Evolutionary conservation across 192 early-diverging fungal species (phyloP).

Genomic region (Backusella mclennaniae): DNA sequence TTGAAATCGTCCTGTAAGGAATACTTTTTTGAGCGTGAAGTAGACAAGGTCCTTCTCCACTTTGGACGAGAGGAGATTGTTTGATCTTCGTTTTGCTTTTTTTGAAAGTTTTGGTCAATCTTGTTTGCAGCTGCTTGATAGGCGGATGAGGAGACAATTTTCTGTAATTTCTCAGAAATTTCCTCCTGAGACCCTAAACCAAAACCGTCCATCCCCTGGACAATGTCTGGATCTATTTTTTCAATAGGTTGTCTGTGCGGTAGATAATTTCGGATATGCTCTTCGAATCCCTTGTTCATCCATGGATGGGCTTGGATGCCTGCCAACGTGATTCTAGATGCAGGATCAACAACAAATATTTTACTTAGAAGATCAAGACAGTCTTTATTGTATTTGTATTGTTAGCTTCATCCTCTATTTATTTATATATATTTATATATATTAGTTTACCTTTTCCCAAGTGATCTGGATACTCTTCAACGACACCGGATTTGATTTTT

Average conservation of each 20-base stretch:
- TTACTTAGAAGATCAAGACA: conserved; percentile 64
- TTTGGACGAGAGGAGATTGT: conserved; percentile 7
- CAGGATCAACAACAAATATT: conserved; percentile 73
- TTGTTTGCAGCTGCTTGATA: conserved; percentile 37
- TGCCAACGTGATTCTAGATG: conserved; percentile 61
- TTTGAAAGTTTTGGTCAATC: conserved; percentile 26
- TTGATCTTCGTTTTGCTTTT: background rate
- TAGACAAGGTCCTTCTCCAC: background rate
- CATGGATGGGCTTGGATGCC: conserved; percentile 74
- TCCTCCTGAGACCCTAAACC: conserved; percentile 67
- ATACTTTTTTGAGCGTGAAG: background rate
- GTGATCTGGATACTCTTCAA: conserved; percentile 72
- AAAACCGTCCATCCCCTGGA: conserved; percentile 77
- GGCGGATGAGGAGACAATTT: conserved; percentile 45
- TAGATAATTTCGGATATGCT: conserved; percentile 63
- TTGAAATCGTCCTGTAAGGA: conserved; percentile 11
- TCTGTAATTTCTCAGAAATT: conserved; percentile 50
- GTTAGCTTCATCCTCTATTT: background rate
- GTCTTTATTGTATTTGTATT: conserved; percentile 21
- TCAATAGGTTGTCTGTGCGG: conserved; percentile 56
- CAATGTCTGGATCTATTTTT: conserved; percentile 58
- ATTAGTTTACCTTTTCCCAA: conserved; percentile 55
- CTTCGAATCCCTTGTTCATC: conserved; percentile 71
- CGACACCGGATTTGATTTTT: conserved; percentile 79
- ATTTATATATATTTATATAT: conserved; percentile 26